Base-by-base conservation (phyloP, 2,329 filamentous ascomycete genomes). In the Colletotrichum falcatum region DNA sequence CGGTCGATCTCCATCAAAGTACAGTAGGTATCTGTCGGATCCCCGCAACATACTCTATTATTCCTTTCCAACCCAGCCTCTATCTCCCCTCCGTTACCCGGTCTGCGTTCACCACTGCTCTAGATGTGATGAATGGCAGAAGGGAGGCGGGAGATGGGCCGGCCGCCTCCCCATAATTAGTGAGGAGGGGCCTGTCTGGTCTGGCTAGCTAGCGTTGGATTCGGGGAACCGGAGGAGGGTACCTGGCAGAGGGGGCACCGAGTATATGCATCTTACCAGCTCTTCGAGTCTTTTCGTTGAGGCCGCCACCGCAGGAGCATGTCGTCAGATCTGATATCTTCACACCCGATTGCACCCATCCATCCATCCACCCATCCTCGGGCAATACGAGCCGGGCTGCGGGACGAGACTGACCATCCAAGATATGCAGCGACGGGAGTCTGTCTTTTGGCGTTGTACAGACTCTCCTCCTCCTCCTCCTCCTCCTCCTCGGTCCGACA, bases 201-300 rank as follows among this genome's bases (percentile, higher is more conserved):
- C 20, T 44, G 8, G 33, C n/a, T n/a, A 11, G 51, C 67, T 70
- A 66, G 63, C 63, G 44, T 56, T 61, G 42, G 35, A 30, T 58
- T 63, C 58, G 67, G 63, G 67, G 51, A 63, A 70, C 63, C 61
- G 63, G 63, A 62, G 42, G 51, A 49, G 67, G 67, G 67, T n/a
- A 48, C 60, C 54, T 58, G 18, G 54, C 53, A 54, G 28, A 35
- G 5, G 51, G 35, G 28, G 8, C 55, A 44, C 53, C 30, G 54
- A 59, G 30, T 30, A 54, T n/a, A 18, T 11, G 3, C 16, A 5
- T 12, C 9, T 5, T 14, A n/a, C 6, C 20, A n/a, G 42, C 20
- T 2, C 42, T 5, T 54, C 18, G 28, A 33, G 11, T 20, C 16
- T 28, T 6, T 35, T 12, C 5, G 18, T 11, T 20, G 18, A 35